A percentile compares a stretch with the other conserved stretches of the same genome.
Conservation (phyloP, 176 grass and related monocot genomes). For the Themeda triandra region DNA sequence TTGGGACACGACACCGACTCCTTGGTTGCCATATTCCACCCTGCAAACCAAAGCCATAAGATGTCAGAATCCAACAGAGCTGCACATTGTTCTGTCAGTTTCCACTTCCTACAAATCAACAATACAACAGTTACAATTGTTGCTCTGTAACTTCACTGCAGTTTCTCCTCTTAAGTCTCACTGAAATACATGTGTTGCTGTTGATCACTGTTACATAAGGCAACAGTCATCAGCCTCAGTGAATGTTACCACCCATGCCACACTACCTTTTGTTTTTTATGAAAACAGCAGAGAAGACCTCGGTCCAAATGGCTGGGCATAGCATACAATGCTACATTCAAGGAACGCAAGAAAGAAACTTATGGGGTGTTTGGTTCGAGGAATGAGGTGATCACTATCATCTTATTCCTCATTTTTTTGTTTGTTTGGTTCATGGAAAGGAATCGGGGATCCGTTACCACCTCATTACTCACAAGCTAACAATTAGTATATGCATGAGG, state of each 20-base stretch:
- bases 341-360: background rate
- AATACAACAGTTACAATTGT: background rate
- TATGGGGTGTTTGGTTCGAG: background rate
- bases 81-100: background rate
- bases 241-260: background rate
- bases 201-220: background rate
- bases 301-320: background rate
- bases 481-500: background rate
- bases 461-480: background rate
- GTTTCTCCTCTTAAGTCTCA: too few species aligned
- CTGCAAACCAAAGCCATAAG: slow-evolving; percentile 26
- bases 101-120: background rate
- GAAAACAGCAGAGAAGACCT: background rate
- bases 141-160: background rate
- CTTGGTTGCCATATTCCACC: slow-evolving; percentile 71
- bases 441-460: background rate
- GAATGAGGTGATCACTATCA: background rate
- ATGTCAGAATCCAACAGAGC: background rate
- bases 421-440: too few species aligned
- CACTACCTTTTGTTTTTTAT: background rate
- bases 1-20: slow-evolving; percentile 60
- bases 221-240: background rate
- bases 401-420: too few species aligned
- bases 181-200: background rate
- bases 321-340: background rate